Evolutionary conservation across 2,329 filamentous ascomycete species (phyloP).

Genomic region (Graphium sp.): DNA sequence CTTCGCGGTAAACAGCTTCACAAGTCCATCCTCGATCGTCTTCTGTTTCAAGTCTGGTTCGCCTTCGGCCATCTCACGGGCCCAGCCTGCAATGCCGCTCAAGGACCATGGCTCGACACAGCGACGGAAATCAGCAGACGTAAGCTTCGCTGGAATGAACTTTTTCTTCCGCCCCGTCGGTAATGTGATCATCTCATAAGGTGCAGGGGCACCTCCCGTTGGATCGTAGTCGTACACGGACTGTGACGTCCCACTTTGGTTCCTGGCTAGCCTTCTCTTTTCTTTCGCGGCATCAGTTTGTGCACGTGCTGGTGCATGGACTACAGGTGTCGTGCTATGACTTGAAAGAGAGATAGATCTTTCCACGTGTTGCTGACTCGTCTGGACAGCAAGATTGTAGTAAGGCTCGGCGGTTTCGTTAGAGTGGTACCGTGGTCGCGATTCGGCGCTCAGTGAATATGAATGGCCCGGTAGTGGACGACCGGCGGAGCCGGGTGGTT

Average conservation of each 20-base stretch:
- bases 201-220: constrained; percentile 33
- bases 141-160: constrained; percentile 75
- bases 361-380: constrained; percentile 15
- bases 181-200: constrained; percentile 71
- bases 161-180: constrained; percentile 65
- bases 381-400: constrained; percentile 1
- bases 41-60: constrained; percentile 77
- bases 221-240: constrained; percentile 40
- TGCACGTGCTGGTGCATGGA: constrained; percentile 72
- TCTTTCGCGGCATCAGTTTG: constrained; percentile 83
- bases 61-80: constrained; percentile 77
- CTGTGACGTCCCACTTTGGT: constrained; percentile 13
- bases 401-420: constrained; percentile 14
- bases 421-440: constrained; percentile 15
- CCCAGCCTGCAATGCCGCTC: constrained; percentile 73
- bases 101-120: constrained; percentile 88
- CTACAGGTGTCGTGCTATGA: constrained; percentile 63
- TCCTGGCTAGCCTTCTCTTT: constrained; percentile 35
- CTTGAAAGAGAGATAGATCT: constrained; percentile 71
- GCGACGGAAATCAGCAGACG: constrained; percentile 62
- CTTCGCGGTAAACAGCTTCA: constrained; percentile 82
- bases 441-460: constrained; percentile 30
- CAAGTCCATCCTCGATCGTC: constrained; percentile 71
- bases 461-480: constrained; percentile 18
- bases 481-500: constrained; percentile 12